Base-by-base conservation (phyloP, 2,329 filamentous ascomycete species). In the Penicillium aurantiogriseum region DNA sequence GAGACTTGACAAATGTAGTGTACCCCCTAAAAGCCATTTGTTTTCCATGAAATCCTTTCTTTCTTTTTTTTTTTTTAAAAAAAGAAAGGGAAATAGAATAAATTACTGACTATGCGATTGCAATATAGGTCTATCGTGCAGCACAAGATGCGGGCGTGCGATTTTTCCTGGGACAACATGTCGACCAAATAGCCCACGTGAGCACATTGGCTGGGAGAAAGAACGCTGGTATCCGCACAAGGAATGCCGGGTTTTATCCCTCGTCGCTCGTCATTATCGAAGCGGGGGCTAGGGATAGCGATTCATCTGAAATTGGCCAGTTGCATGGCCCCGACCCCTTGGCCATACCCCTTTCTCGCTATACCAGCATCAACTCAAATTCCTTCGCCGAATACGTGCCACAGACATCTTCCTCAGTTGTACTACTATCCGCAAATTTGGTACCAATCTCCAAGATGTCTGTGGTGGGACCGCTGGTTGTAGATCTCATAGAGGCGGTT, bases 331-430 rank as follows among this genome's bases (percentile, higher is more conserved):
- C 31, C 2, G 49, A 57, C 27, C 36, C 54, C 43, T 47, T 57
- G 54, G 54, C 54, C 35, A 47, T 15, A 13, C 54, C 54, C 43
- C 54, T 57, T 31, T 57, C 54, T 40, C 53, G 36, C 36, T 53
- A 53, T 36, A 47, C 49, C 49, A 43, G 15, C 27, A 15, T 4
- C 42, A 40, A 49, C 33, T 19, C 54, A 5, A 27, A 47, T 35
- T 47, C 43, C 13, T 23, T 57, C 3, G 49, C 36, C 9, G 42
- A 42, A 19, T 47, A 36, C 5, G 25, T 47, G 4, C 54, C 54
- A 5, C 29, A 57, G 6, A 36, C 46, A 13, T 47, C 49, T 15
- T 52, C 48, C 10, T 56, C 54, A 6, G 54, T 57, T 10, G 47
- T 57, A 35, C 19, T 57, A 9, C 21, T 57, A 6, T 45, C 40